Base-by-base conservation (phyloP, 164 flowering plant species). In the Nymphaea colorata region DNA sequence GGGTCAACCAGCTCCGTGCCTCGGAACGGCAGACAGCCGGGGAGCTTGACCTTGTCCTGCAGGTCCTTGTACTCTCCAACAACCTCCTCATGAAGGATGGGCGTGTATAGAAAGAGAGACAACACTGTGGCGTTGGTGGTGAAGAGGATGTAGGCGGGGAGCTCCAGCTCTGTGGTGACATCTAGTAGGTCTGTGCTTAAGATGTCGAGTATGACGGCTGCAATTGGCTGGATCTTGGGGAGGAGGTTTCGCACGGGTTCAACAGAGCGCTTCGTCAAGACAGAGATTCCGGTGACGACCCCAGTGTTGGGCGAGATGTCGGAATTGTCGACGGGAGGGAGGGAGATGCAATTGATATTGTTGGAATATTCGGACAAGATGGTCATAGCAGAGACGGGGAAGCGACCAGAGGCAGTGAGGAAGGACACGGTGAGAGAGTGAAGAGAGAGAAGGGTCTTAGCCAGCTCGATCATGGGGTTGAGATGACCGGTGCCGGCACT, bases 401-500 rank as follows among this genome's bases (percentile, higher is more conserved):
- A 61, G 8, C 3, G 55, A 12, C 4, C 55, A 4, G 55, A 68
- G 45, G 81, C 79, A 62, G 79, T 65, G 64, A 76, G 43, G 61
- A 78, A 71, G 2, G 86, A 79, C 64, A 69, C 67, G 5, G 72
- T 41, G 71, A 79, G 71, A 64, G 68, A 59, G 43, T 71, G 72
- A 41, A 51, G 64, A 60, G 18, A 45, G 16, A 69, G 68, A 64
- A 85, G 79, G 11, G 43, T 72, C 57, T 74, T 76, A 17, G 85
- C 82, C 4, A 85, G 71, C 75, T 80, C 80, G 3, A 57, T 64
- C 4, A 81, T 69, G 41, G 88, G 86, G 70, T 79, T 77, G 43
- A 81, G 76, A 70, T 85, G 86, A 41, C 88, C 83, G 72, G 80
- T 75, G 2, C 86, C 81, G 4, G 83, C 81, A 10, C 69, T 75